Conservation (phyloP, 2,329 filamentous ascomycete genomes). For the Aspergillus sp. region DNA sequence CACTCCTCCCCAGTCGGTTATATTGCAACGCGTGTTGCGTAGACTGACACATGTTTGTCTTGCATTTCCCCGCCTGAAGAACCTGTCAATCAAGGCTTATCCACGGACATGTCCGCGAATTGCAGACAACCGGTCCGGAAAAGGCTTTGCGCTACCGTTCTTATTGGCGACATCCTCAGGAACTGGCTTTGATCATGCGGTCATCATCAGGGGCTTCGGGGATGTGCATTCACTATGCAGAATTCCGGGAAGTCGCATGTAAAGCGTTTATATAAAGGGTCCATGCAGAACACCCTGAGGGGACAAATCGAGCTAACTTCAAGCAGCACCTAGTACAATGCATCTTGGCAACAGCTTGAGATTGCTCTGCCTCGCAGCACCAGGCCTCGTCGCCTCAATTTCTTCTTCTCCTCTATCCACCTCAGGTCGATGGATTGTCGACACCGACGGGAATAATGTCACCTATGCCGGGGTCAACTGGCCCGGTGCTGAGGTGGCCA, state of each 20-base stretch:
- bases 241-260: neutral
- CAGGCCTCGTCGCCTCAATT: neutral
- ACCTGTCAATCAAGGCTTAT: neutral
- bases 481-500: constrained; percentile 34
- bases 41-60: neutral
- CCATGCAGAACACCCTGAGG: neutral
- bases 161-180: neutral
- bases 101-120: neutral
- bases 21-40: neutral
- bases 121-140: neutral
- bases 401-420: constrained; percentile 26
- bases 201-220: neutral
- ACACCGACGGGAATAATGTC: constrained; percentile 34
- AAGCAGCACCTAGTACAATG: neutral
- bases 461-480: constrained; percentile 37
- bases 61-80: neutral
- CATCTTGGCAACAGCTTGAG: neutral
- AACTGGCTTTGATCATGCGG: neutral
- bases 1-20: neutral
- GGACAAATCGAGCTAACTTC: neutral
- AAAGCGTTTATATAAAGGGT: neutral
- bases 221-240: neutral
- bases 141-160: neutral
- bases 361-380: neutral
- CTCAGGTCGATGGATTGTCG: constrained; percentile 42